Conservation (phyloP, 129 eudicot genomes). For the Kitagawia praeruptora region DNA sequence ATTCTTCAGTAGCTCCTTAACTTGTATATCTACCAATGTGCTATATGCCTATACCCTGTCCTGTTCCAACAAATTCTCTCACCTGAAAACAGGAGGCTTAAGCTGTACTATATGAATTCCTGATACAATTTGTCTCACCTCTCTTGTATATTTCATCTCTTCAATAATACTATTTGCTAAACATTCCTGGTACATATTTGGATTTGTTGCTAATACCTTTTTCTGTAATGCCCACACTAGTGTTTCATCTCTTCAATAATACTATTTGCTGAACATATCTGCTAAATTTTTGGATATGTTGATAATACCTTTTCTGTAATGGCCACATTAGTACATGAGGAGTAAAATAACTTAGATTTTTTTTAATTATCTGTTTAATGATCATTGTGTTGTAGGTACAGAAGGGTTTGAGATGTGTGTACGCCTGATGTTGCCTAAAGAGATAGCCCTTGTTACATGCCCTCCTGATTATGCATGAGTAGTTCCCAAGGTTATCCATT, state of each 20-base stretch:
- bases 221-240: not conserved
- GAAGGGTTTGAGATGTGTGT: slow-evolving; percentile 99
- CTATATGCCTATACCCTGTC: not conserved
- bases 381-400: slow-evolving; percentile 45
- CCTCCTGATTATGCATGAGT: slow-evolving; percentile 99
- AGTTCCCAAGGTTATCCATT: slow-evolving; percentile 61
- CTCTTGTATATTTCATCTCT: not conserved
- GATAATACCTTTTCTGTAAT: not conserved
- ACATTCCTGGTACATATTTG: not conserved
- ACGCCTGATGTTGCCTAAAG: slow-evolving; percentile 91
- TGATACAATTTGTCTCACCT: not conserved
- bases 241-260: not conserved
- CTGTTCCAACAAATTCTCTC: not conserved
- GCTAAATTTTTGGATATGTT: not conserved
- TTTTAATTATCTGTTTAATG: not conserved
- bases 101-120: not conserved
- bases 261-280: not conserved
- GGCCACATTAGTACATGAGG: not conserved
- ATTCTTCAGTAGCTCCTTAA: not conserved
- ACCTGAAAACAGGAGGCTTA: not conserved
- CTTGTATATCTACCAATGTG: not conserved
- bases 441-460: slow-evolving; percentile 86
- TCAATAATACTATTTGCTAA: not conserved
- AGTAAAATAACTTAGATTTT: not conserved
- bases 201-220: not conserved